Base-by-base conservation (phyloP, 2,329 filamentous ascomycete species). In the Trichoderma semiorbis region DNA sequence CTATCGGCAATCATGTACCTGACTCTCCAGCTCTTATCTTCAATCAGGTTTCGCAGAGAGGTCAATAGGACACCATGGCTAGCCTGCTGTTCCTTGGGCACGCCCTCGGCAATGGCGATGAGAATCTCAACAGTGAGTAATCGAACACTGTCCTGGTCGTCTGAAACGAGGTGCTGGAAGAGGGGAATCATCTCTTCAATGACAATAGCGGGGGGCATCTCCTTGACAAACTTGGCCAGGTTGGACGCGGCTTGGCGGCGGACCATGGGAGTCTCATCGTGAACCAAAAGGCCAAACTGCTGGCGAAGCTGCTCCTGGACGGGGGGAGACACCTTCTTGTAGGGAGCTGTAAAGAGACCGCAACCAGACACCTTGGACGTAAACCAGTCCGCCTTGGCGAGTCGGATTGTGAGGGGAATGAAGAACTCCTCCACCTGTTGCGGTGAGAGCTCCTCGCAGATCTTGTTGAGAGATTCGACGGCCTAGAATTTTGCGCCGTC, bases 301-400 rank as follows among this genome's bases (percentile, higher is more conserved):
- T 95, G 92, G 79, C 96, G 90, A 72, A 99, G 91, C 77, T 91
- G 92, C 84, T 97, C 94, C 84, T 99, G 96, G 76, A 95, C 90
- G n/a, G 91, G 88, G 66, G 92, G 88, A 70, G 94, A 92, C 73
- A 96, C 94, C 86, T 97, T 97, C 78, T 91, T 92, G 86, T 99
- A 99, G 75, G 96, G 95, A 63, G 91, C 90, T 81, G 93, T 96
- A 86, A 95, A 99, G 74, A 99, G 92, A 74, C 96, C 96, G 75
- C 95, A 97, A 74, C 95, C 96, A 36, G 96, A 99, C 75, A 99
- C 96, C 85, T 98, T 99, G 75, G 96, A 98, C 72, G 96, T 99
- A 84, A 99, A 99, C 96, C 96, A 99, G 85, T 99, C 96, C 84
- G 96, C 96, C 88, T 98, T 99, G 75, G 96, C 97, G 74, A 99